These are phyloP conservation scores for Magnaporthiopsis incrustans DNA, from an alignment of 2,329 filamentous ascomycete species.

Conservation along the genomic window DNA sequence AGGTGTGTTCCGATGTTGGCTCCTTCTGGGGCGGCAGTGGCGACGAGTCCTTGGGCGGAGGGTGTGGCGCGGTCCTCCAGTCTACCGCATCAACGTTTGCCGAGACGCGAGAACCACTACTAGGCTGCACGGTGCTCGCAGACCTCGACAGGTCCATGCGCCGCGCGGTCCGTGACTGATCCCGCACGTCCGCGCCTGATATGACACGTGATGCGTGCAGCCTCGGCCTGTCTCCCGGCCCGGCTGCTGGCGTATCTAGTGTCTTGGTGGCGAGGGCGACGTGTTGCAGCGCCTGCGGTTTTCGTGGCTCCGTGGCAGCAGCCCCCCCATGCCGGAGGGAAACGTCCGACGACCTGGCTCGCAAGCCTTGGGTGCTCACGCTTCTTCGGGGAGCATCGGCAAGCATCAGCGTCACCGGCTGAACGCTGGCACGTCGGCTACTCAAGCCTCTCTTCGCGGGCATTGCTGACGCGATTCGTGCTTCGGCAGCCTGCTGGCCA, in stretches of 20 bases:
- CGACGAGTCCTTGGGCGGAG: neutral
- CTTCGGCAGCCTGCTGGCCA: constrained; percentile 4
- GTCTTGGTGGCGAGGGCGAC: neutral
- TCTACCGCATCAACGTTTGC: neutral
- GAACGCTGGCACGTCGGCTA: neutral
- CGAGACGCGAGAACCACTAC: neutral
- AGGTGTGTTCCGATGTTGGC: constrained; percentile 1
- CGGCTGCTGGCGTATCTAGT: neutral
- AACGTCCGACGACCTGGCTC: neutral
- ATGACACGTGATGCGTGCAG: neutral
- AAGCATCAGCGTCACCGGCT: neutral
- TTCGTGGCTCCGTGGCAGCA: neutral
- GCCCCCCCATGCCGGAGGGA: neutral
- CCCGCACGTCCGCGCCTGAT: neutral
- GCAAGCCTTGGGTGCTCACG: neutral
- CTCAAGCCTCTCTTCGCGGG: neutral
- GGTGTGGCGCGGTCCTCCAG: constrained; percentile 2
- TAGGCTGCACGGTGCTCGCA: neutral
- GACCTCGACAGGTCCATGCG: neutral
- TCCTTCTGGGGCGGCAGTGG: neutral
- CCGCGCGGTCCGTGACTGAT: neutral
- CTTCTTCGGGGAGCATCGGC: neutral
- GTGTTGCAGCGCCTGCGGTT: neutral
- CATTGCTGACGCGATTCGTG: neutral
- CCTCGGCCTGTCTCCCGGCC: no score